These are phyloP conservation scores for Bryoerythrophyllum caledonicum DNA, from an alignment of 225 moss, liverwort and hornwort species.

Conservation along the genomic window DNA sequence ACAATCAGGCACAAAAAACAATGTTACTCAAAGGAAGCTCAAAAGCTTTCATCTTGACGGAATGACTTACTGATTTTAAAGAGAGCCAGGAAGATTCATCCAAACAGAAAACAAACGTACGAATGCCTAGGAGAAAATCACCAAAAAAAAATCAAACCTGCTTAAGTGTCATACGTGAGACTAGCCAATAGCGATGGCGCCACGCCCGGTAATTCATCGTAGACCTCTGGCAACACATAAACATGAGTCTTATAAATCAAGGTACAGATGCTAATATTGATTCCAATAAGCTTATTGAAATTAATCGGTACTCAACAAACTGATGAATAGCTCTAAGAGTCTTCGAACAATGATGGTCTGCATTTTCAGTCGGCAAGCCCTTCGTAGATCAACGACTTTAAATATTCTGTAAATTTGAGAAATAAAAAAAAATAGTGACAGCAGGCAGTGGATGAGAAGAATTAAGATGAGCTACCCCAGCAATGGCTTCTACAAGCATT, in stretches of 20 bases:
- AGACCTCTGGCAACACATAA: conserved; percentile 71
- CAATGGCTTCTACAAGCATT: conserved; percentile 85
- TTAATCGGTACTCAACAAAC: conserved; percentile 14
- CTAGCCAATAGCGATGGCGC: conserved; percentile 99
- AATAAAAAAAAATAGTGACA: neutral
- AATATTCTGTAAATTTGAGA: neutral
- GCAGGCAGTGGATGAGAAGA: neutral
- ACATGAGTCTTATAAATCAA: conserved; percentile 1
- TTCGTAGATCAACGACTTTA: neutral
- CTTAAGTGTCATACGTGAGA: conserved; percentile 79
- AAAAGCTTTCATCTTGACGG: conserved; percentile 4
- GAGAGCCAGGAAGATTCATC: neutral
- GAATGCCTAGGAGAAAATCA: conserved; percentile 4
- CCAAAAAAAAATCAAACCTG: conserved; percentile 55
- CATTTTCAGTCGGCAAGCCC: conserved; percentile 11
- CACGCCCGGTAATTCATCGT: conserved; percentile 98
- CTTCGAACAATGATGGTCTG: neutral
- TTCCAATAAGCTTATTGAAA: neutral
- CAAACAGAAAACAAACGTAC: neutral
- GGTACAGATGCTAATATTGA: conserved; percentile 5
- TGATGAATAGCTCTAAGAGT: conserved; percentile 8
- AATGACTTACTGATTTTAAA: conserved; percentile 5
- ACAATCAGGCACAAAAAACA: conserved; percentile 4
- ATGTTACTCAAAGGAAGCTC: neutral
- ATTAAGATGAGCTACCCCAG: conserved; percentile 56